These are phyloP conservation scores for Debaryomyces psychrophilus DNA, from an alignment of 1,139 yeast species.

Conservation along the genomic window DNA sequence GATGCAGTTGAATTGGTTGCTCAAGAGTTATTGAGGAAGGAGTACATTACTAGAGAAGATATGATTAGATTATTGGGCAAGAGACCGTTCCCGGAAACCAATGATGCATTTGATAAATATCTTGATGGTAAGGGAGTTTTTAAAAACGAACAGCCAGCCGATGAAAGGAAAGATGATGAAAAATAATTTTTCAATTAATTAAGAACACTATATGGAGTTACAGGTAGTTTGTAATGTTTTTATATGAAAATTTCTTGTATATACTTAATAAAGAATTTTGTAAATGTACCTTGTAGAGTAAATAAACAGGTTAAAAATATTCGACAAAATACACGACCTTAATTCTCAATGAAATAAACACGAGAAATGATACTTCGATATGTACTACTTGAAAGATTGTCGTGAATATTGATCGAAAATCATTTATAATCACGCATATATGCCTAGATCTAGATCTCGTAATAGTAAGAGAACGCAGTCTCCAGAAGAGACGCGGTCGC, in stretches of 20 bases:
- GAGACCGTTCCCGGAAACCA: constrained; percentile 86
- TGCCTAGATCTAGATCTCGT: constrained; percentile 14
- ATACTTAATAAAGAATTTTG: constrained; percentile 4
- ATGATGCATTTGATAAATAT: constrained; percentile 93
- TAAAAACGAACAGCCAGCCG: constrained; percentile 27
- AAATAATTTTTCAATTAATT: constrained; percentile 3
- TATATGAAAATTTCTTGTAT: constrained; percentile 7
- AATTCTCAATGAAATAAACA: constrained; percentile 2
- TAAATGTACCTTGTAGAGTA: neutral
- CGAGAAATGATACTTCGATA: neutral
- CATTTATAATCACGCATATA: neutral
- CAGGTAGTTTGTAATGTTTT: neutral
- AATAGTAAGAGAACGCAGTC: constrained; percentile 14
- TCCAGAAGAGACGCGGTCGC: constrained; percentile 19
- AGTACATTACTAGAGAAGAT: constrained; percentile 86
- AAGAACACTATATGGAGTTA: constrained; percentile 3
- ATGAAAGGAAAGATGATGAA: constrained; percentile 30
- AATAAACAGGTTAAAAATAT: neutral
- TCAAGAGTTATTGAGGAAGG: constrained; percentile 77
- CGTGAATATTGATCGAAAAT: neutral
- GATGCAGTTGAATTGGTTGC: constrained; percentile 85
- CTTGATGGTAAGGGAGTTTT: constrained; percentile 48
- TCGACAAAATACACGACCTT: constrained; percentile 3
- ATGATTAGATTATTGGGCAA: constrained; percentile 86
- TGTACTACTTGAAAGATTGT: neutral